Evolutionary conservation across 2,329 filamentous ascomycete genomes (phyloP), one percentile per base, ranked within the genome.

Genomic region (Monosporascus sp.): DNA sequence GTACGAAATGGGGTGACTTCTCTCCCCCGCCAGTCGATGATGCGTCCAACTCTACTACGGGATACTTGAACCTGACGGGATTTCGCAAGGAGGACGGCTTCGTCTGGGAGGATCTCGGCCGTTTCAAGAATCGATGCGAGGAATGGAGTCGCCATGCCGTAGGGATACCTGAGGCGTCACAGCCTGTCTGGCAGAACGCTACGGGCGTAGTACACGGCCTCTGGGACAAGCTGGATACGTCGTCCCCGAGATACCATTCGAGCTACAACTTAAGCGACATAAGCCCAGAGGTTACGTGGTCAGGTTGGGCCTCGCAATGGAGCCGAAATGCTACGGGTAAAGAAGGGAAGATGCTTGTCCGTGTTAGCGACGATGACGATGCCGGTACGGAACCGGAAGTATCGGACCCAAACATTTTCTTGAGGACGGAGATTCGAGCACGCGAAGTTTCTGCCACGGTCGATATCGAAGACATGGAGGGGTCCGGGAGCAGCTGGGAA

Each of bases 321-420:
- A 83, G 83, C 26, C 82, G 90, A 58, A 97, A 97, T 69, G 78
- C 96, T 54, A 96, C 91, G 0, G 89, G 90, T 1, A 66, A 70
- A 2, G 77, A 83, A 48, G 90, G 90, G 16, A 84, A 81, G 56
- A 80, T 96, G 56, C 79, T 86, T 56, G 66, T 96, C 53, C 81
- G 86, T 52, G 74, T 95, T 46, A 81, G 83, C 17, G 81, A 84
- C 64, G 72, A 74, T 53, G 76, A 76, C 22, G 67, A 73, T n/a
- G 68, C 69, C 5, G 65, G 70, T 38, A 68, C 65, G 2, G 69
- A 71, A 22, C 80, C 79, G 51, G 72, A 74, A 51, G 71, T 77
- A 52, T 61, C 69, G 16, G 57, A 69, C 22, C 56, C 58, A 19
- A 66, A 67, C 24, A 66, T 67, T 40, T 62, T 65, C 2, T 70